Evolutionary conservation across 345 rosid genomes (phyloP).

Genomic region (Pistacia atlantica): DNA sequence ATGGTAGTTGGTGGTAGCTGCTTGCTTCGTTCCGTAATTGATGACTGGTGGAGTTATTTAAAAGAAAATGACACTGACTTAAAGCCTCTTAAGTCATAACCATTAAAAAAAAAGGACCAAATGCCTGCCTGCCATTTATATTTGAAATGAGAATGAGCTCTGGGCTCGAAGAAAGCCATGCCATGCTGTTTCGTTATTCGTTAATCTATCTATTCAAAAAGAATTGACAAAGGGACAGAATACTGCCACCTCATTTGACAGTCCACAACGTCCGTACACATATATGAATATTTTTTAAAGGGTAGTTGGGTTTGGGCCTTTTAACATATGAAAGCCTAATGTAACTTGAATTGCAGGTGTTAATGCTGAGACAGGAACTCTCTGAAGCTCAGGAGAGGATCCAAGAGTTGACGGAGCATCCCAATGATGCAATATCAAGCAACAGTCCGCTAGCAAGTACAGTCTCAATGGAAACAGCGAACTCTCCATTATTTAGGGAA

Average conservation of each 20-base stretch:
- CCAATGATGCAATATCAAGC: constrained; percentile 22
- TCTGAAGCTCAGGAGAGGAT: constrained; percentile 54
- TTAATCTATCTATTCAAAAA: background rate
- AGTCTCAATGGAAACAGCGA: background rate
- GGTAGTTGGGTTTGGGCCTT: constrained; percentile 28
- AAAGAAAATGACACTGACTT: background rate
- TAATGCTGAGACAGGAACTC: constrained; percentile 46
- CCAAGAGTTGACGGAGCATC: constrained; percentile 40
- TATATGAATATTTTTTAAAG: constrained; percentile 8
- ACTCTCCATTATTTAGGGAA: background rate
- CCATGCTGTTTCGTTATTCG: constrained; percentile 16
- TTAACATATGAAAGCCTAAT: background rate
- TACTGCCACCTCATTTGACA: constrained; percentile 5
- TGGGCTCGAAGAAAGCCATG: constrained; percentile 46
- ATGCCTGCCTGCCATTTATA: constrained; percentile 27
- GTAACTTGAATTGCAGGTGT: constrained; percentile 36
- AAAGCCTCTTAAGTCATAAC: background rate
- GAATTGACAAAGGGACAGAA: too few relatives aligned
- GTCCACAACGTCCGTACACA: constrained; percentile 23
- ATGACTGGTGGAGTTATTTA: background rate
- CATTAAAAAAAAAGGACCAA: background rate
- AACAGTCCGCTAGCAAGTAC: background rate
- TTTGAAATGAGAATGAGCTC: constrained; percentile 45
- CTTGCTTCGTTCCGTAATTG: constrained; percentile 19
- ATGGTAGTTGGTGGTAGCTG: background rate